Evolutionary conservation across 2,329 filamentous ascomycete genomes (phyloP), one percentile per base, ranked within the genome.

Genomic region (Colletotrichum australisinense): DNA sequence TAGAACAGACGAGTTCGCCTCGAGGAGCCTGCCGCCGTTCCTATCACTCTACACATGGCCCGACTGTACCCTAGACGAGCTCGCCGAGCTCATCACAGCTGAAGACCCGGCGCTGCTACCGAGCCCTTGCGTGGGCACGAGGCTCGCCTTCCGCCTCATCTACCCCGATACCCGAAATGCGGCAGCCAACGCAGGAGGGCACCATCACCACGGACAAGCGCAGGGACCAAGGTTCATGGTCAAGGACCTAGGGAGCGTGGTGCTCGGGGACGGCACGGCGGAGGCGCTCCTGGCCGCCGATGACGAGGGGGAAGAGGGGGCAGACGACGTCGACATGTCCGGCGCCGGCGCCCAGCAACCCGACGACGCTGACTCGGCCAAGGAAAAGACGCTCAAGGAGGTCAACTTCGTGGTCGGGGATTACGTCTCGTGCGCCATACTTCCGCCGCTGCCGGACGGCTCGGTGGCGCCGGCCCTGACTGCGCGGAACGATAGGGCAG

Each of bases 31-130:
- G 26, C 91, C 92, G 63, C 85, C 92, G 8, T 90, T 93, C 80
- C 86, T 97, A 30, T 89, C 94, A 74, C 92, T 98, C 78, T 95
- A 98, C 86, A 95, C 95, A 70, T 97, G 95, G 93, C 89, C 91
- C 69, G 91, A 90, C 78, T 96, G 94, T 84, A 95, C 93, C 3
- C 88, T 98, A 28, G 87, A 89, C 76, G 95, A 98, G 82, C 91
- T 98, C 46, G 92, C 93, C 26, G 90, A 94, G 69, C 92, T 96
- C 67, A 89, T 98, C 69, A 89, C 90, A 63, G 88, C 93, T 1
- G 86, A 82, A 62, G 63, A 73, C 2, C 93, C 94, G 0, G 84
- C 86, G 2, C 84, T 95, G 24, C 88, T 98, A 3, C 94, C 95
- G 0, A 86, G 88, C 49, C 94, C 94, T 0, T 90, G 92, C 7